Evolutionary conservation across 192 early-diverging fungal species (phyloP).

Genomic region (Coemansia sp.): DNA sequence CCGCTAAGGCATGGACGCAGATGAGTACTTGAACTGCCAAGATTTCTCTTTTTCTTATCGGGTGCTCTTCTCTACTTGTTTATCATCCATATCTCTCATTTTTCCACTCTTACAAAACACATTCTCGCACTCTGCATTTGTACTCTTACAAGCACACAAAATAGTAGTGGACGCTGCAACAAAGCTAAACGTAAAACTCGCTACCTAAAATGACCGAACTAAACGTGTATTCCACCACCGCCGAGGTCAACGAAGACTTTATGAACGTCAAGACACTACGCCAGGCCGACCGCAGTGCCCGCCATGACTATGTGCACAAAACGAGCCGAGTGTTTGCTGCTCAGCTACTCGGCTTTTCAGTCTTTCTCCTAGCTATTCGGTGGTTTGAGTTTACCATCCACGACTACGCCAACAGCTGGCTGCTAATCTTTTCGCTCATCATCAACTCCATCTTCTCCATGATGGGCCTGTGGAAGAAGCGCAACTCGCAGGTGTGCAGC

Average conservation of each 20-base stretch:
- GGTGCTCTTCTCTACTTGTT: neutral
- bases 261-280: neutral
- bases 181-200: neutral
- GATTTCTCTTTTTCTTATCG: neutral
- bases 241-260: neutral
- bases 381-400: conserved; percentile 7
- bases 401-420: conserved; percentile 7
- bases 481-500: neutral
- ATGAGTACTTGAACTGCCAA: neutral
- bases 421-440: conserved; percentile 1
- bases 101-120: neutral
- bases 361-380: conserved; percentile 1
- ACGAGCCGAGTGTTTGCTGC: conserved; percentile 3
- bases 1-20: neutral
- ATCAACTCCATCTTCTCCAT: neutral
- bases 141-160: neutral
- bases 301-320: conserved; percentile 4
- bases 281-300: neutral
- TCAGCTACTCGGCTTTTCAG: conserved; percentile 1
- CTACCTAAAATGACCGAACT: neutral
- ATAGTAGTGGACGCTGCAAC: neutral
- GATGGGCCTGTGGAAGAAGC: conserved; percentile 1
- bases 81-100: neutral
- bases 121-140: neutral
- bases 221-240: neutral